These are phyloP conservation scores for Nannochloropsis salina DNA, from an alignment of 108 stramenopile genomes.

Conservation along the genomic window DNA sequence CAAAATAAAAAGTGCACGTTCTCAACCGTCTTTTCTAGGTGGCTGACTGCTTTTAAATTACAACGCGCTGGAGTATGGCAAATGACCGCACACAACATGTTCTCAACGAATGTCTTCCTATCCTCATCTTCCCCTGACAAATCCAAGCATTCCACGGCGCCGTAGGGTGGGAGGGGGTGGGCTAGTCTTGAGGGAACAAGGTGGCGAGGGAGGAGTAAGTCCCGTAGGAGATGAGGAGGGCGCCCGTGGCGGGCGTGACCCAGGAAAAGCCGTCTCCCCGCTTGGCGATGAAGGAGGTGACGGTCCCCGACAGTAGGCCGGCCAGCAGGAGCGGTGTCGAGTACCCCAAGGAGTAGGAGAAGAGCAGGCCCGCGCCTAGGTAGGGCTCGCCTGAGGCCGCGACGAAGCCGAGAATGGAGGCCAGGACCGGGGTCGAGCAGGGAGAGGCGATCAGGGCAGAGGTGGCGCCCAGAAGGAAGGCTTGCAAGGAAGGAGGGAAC, in stretches of 20 bases:
- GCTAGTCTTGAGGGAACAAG: slow-evolving; percentile 18
- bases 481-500: not conserved
- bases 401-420: slow-evolving; percentile 46
- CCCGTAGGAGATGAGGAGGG: slow-evolving; percentile 46
- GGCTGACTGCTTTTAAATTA: too few relatives aligned
- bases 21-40: too few relatives aligned
- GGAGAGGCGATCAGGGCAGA: slow-evolving; percentile 46
- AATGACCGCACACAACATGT: too few relatives aligned
- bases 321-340: slow-evolving; percentile 46
- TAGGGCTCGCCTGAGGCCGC: slow-evolving; percentile 36
- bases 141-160: too few relatives aligned
- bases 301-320: slow-evolving; percentile 36
- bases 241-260: slow-evolving; percentile 47
- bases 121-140: too few relatives aligned
- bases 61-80: too few relatives aligned
- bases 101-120: too few relatives aligned
- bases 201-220: slow-evolving; percentile 39
- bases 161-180: too few relatives aligned
- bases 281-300: slow-evolving; percentile 36
- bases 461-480: slow-evolving; percentile 28
- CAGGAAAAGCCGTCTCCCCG: slow-evolving; percentile 35
- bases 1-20: too few relatives aligned
- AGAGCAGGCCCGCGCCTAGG: slow-evolving; percentile 35
- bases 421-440: slow-evolving; percentile 44
- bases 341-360: slow-evolving; percentile 44